phyloP scores from a whole-genome alignment of 2,329 filamentous ascomycete genomes.

The Fusarium begoniae region DNA sequence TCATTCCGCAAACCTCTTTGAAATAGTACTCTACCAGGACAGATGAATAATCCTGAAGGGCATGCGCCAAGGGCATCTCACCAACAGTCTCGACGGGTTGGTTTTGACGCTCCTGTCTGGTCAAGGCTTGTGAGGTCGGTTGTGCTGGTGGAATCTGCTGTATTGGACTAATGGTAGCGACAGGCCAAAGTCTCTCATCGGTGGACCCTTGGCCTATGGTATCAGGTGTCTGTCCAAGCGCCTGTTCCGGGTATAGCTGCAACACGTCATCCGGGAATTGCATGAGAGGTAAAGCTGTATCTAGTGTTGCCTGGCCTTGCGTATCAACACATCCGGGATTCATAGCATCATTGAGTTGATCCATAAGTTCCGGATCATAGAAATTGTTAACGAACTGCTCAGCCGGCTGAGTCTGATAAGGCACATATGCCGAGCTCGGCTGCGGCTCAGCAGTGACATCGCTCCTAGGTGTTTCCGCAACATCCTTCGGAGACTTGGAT shows the following conservation, averaged over 20 bases:
- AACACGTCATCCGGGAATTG: conserved; percentile 20
- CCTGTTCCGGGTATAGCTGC: conserved; percentile 14
- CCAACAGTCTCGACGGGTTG: not conserved
- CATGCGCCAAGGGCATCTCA: conserved; percentile 24
- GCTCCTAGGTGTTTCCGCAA: not conserved
- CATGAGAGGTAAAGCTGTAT: conserved; percentile 21
- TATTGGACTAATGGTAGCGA: not conserved
- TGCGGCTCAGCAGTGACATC: conserved; percentile 4
- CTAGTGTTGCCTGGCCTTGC: not conserved
- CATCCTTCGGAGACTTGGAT: conserved; percentile 10
- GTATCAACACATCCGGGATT: conserved; percentile 5
- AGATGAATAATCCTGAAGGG: conserved; percentile 55
- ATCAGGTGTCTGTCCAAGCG: conserved; percentile 9
- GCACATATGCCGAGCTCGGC: conserved; percentile 1
- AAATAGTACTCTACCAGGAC: conserved; percentile 71
- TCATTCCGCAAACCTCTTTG: conserved; percentile 67
- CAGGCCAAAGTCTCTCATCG: conserved; percentile 23
- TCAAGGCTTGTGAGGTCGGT: not conserved
- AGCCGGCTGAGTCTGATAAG: conserved; percentile 7
- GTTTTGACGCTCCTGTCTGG: not conserved
- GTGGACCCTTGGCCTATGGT: conserved; percentile 11
- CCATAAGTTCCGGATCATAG: conserved; percentile 19
- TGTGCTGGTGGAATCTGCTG: not conserved
- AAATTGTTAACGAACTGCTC: conserved; percentile 12
- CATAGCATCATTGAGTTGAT: conserved; percentile 18